phyloP scores from a whole-genome alignment of 2,329 filamentous ascomycete species.

The Pestalotiopsis fici region DNA sequence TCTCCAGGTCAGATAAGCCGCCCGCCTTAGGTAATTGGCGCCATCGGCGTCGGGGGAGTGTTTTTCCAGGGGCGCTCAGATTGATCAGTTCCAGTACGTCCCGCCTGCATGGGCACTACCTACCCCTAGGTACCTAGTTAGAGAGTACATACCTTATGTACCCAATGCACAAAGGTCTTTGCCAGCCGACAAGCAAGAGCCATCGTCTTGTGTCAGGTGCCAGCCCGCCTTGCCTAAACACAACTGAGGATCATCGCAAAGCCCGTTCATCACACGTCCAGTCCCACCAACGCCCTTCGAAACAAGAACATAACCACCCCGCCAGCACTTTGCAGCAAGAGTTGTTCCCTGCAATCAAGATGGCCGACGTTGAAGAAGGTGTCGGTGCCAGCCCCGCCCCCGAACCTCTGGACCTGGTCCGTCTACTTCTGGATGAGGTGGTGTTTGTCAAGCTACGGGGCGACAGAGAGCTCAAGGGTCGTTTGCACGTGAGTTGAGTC shows the following conservation, averaged over 20 bases:
- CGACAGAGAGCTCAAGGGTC: slow-evolving; percentile 92
- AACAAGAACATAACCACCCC: not conserved
- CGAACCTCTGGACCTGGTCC: slow-evolving; percentile 94
- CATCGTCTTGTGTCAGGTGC: not conserved
- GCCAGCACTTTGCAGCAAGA: not conserved
- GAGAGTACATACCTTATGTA: too few species aligned
- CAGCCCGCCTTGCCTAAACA: not conserved
- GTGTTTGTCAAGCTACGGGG: slow-evolving; percentile 97
- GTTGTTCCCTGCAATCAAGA: slow-evolving; percentile 37
- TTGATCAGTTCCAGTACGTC: too few species aligned
- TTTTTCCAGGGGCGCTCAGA: too few species aligned
- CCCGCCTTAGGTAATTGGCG: too few species aligned
- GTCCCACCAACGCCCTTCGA: not conserved
- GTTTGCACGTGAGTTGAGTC: slow-evolving; percentile 74
- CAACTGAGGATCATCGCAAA: not conserved
- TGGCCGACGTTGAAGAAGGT: slow-evolving; percentile 84
- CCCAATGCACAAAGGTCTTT: too few species aligned
- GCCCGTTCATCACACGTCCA: not conserved
- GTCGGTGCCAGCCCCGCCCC: slow-evolving; percentile 73
- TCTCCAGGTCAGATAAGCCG: too few species aligned
- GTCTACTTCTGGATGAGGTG: slow-evolving; percentile 89
- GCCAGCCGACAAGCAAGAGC: not conserved
- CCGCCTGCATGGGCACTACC: too few species aligned
- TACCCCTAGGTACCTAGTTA: too few species aligned
- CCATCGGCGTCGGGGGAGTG: too few species aligned